These are phyloP conservation scores for Stachybotrys chlorohalonatus DNA, from an alignment of 2,329 filamentous ascomycete species.

Conservation along the genomic window DNA sequence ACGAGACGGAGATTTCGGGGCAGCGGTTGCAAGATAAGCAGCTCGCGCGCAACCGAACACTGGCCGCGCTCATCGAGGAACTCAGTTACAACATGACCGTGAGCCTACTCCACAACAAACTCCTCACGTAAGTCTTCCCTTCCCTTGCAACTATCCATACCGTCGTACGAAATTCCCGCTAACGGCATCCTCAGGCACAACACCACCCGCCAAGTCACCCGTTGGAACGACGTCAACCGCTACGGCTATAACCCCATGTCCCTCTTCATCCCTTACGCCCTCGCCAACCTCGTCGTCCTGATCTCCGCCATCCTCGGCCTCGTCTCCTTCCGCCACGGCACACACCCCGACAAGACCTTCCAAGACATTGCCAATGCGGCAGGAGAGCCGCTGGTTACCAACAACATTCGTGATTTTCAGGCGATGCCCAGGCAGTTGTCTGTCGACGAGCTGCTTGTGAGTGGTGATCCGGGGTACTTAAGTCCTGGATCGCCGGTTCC, in stretches of 20 bases:
- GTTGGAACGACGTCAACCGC: conserved; percentile 3
- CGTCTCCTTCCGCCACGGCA: conserved; percentile 1
- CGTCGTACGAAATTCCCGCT: not conserved
- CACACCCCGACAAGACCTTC: conserved; percentile 2
- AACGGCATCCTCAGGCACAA: not conserved
- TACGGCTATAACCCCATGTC: conserved; percentile 1
- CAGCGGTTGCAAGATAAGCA: conserved; percentile 3
- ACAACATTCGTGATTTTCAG: not conserved
- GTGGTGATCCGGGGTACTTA: not conserved
- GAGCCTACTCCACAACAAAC: conserved; percentile 2
- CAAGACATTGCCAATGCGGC: conserved; percentile 4
- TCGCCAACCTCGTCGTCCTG: conserved; percentile 1
- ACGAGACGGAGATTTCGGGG: not conserved
- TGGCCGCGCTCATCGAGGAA: conserved; percentile 1
- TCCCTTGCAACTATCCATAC: not conserved
- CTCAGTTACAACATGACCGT: conserved; percentile 3
- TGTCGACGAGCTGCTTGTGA: not conserved
- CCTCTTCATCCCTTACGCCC: conserved; percentile 1
- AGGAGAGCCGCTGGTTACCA: conserved; percentile 1
- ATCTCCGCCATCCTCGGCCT: conserved; percentile 1
- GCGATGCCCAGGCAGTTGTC: not conserved
- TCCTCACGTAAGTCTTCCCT: conserved; percentile 2
- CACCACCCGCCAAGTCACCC: conserved; percentile 1
- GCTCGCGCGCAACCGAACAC: conserved; percentile 1
- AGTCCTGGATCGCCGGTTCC: not conserved